A percentile compares a stretch with the other conserved stretches of the same genome.
Conservation (phyloP, 768 basidiomycete genomes). For the Leccinum disarticulatum region DNA sequence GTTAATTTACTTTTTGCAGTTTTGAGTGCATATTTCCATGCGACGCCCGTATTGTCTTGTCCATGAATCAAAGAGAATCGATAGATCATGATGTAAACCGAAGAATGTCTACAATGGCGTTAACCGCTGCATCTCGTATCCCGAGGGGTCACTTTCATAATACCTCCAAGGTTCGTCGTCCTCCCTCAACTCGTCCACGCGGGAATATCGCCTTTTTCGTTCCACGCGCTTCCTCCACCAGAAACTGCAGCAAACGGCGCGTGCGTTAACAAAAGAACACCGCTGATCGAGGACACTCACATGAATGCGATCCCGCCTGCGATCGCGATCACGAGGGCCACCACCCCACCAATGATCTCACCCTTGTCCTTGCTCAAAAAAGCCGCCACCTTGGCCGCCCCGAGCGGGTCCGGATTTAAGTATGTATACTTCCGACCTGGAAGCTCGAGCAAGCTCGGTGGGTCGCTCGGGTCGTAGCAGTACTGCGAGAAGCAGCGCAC, state of each 20-base stretch:
- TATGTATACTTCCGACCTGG: conserved; percentile 44
- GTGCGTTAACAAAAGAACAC: neutral
- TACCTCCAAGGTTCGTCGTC: conserved; percentile 32
- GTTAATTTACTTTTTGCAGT: too few species aligned
- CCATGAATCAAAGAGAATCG: neutral
- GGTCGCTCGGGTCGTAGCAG: conserved; percentile 59
- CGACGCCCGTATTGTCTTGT: neutral
- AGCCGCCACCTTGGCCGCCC: conserved; percentile 38
- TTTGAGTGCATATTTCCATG: neutral
- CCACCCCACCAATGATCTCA: conserved; percentile 46
- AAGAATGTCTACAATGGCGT: conserved; percentile 1
- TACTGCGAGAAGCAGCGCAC: conserved; percentile 63
- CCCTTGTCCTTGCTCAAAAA: conserved; percentile 49
- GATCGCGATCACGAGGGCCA: conserved; percentile 44
- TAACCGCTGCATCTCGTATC: conserved; percentile 17
- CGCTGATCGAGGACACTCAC: conserved; percentile 23
- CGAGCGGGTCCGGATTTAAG: conserved; percentile 55
- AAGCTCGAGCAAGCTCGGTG: conserved; percentile 47
- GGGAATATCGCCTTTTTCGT: conserved; percentile 18
- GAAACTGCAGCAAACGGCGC: conserved; percentile 17
- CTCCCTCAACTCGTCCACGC: conserved; percentile 28
- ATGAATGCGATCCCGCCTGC: conserved; percentile 35
- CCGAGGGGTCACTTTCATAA: conserved; percentile 21
- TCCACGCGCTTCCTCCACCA: conserved; percentile 31
- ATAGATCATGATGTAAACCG: neutral